Evolutionary conservation across 345 rosid species (phyloP).

Genomic region (Arabis hirsuta): DNA sequence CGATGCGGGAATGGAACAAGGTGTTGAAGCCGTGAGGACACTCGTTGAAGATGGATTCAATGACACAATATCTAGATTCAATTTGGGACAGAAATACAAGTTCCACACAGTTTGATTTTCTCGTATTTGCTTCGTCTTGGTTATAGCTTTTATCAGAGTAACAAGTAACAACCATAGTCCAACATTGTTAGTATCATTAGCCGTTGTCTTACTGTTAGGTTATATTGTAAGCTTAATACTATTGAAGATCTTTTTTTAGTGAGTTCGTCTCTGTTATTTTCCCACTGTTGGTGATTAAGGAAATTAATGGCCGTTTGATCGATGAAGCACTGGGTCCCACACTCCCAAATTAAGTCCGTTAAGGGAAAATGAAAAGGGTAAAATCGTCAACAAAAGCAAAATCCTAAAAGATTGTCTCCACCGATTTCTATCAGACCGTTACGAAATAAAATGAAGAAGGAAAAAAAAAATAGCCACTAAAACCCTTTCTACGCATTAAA

Average conservation of each 20-base stretch:
- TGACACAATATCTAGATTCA: slow-evolving; percentile 59
- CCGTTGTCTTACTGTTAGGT: neutral
- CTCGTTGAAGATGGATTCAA: slow-evolving; percentile 64
- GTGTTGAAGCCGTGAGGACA: slow-evolving; percentile 65
- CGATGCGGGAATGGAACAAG: slow-evolving; percentile 66
- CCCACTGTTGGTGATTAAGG: neutral
- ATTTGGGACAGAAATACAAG: slow-evolving; percentile 78
- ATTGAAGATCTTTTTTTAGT: neutral
- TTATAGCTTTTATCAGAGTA: neutral
- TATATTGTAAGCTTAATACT: neutral
- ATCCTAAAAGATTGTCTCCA: neutral
- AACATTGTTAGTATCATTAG: neutral
- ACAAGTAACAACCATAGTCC: neutral
- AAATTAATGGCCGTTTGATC: slow-evolving; percentile 39
- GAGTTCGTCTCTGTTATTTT: neutral
- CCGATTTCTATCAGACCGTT: slow-evolving; percentile 37
- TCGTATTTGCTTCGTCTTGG: neutral
- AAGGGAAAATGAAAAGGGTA: neutral
- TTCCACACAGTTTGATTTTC: slow-evolving; percentile 53
- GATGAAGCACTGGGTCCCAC: slow-evolving; percentile 19
- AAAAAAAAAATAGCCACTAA: neutral
- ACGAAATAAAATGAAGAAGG: slow-evolving; percentile 1
- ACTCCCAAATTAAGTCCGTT: slow-evolving; percentile 42
- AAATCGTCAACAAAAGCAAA: slow-evolving; percentile 2
- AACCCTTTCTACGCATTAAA: slow-evolving; percentile 19